Evolutionary conservation across 176 grass and related monocot species (phyloP).

Genomic region (Raddia distichophylla): DNA sequence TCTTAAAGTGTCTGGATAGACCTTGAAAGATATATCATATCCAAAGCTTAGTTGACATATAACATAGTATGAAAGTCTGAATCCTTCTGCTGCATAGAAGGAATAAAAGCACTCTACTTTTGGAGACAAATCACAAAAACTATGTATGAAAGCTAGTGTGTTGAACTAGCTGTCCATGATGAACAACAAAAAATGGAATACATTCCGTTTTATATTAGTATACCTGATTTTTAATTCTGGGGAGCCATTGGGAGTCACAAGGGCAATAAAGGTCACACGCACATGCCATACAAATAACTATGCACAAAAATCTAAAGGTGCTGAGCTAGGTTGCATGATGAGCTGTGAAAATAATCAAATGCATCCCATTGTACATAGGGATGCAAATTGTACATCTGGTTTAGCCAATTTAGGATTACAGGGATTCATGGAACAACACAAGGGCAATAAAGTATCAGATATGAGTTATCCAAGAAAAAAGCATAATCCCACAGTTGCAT

Average conservation of each 20-base stretch:
- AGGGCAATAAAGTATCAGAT: neutral
- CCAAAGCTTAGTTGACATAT: neutral
- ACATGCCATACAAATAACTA: neutral
- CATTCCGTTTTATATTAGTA: neutral
- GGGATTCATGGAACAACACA: neutral
- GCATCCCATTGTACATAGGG: slow-evolving; percentile 5
- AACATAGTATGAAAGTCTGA: neutral
- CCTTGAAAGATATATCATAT: neutral
- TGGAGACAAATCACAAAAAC: slow-evolving; percentile 11
- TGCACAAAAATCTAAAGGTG: neutral
- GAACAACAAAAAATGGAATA: neutral
- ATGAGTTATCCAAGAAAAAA: neutral
- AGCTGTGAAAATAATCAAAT: neutral
- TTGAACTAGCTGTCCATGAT: slow-evolving; percentile 16
- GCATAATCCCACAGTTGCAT: neutral
- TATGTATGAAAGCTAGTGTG: slow-evolving; percentile 1
- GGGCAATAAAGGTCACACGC: neutral
- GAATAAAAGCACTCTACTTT: neutral
- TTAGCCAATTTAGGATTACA: slow-evolving; percentile 4
- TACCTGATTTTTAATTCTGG: slow-evolving; percentile 3
- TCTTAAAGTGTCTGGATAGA: neutral
- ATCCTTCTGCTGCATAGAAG: neutral
- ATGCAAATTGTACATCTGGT: slow-evolving; percentile 18
- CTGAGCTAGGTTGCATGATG: slow-evolving; percentile 4
- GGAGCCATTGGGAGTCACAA: neutral